phyloP scores from a whole-genome alignment of 2,329 filamentous ascomycete genomes.

The Blastomyces gilchristii region DNA sequence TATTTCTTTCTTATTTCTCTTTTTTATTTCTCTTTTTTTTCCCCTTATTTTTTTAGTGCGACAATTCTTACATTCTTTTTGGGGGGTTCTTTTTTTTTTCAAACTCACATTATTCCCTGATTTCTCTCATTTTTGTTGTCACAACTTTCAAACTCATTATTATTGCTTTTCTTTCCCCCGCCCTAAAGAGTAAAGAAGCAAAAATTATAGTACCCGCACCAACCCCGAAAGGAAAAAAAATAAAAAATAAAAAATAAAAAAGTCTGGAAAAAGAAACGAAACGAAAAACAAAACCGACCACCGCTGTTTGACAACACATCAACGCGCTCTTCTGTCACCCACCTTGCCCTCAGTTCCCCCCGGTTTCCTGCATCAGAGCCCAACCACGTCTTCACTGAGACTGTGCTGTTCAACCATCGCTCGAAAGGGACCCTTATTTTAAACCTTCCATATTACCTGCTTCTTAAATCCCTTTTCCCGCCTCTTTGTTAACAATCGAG shows the following conservation, averaged over 20 bases:
- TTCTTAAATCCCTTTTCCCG: not conserved
- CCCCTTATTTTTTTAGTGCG: not conserved
- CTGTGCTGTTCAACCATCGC: conserved; percentile 7
- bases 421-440: not conserved
- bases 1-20: not conserved
- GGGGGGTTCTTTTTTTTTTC: not conserved
- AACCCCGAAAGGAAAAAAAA: not conserved
- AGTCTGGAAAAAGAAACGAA: conserved; percentile 9
- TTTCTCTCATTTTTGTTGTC: not conserved
- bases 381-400: conserved; percentile 12
- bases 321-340: conserved; percentile 9
- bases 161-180: not conserved
- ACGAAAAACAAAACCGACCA: conserved; percentile 9
- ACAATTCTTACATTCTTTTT: not conserved
- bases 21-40: not conserved
- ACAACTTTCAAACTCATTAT: not conserved
- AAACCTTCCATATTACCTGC: conserved; percentile 1
- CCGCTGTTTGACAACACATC: conserved; percentile 16
- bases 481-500: not conserved
- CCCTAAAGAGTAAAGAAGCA: conserved; percentile 3
- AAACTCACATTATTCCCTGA: not conserved
- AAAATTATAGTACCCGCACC: conserved; percentile 7
- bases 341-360: conserved; percentile 5
- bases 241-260: not conserved
- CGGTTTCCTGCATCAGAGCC: conserved; percentile 14